Conservation (phyloP, 2,329 filamentous ascomycete genomes). For the Colletotrichum plurivorum region DNA sequence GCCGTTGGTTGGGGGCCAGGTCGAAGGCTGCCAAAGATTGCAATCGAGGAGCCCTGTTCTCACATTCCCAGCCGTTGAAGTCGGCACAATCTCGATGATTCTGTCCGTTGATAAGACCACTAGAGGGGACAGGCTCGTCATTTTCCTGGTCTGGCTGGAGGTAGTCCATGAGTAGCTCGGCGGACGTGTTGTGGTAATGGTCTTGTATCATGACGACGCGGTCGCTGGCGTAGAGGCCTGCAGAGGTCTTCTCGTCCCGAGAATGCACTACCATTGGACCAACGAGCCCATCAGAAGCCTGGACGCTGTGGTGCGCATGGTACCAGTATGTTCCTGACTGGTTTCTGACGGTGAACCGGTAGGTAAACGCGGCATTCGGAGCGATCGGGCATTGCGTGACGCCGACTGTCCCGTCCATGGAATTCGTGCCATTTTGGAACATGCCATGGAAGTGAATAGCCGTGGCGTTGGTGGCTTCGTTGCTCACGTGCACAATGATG, state of each 20-base stretch:
- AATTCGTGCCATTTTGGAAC: slow-evolving; percentile 81
- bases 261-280: slow-evolving; percentile 78
- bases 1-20: slow-evolving; percentile 68
- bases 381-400: slow-evolving; percentile 78
- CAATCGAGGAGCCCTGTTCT: slow-evolving; percentile 45
- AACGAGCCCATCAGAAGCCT: slow-evolving; percentile 78
- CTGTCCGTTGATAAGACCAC: slow-evolving; percentile 73
- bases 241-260: slow-evolving; percentile 53
- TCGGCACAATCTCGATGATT: slow-evolving; percentile 52
- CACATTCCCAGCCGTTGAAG: slow-evolving; percentile 59
- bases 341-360: slow-evolving; percentile 74
- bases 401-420: slow-evolving; percentile 80
- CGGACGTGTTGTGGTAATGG: slow-evolving; percentile 76
- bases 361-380: slow-evolving; percentile 74
- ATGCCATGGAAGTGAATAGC: slow-evolving; percentile 84
- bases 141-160: slow-evolving; percentile 67
- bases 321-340: slow-evolving; percentile 70
- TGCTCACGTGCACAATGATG: slow-evolving; percentile 77
- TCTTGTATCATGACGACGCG: slow-evolving; percentile 78
- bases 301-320: slow-evolving; percentile 75
- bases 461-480: slow-evolving; percentile 76
- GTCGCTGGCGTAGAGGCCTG: slow-evolving; percentile 57
- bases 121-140: slow-evolving; percentile 76
- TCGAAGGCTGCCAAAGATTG: slow-evolving; percentile 51
- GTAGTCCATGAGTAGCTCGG: slow-evolving; percentile 66